Base-by-base conservation (phyloP, 805 yeast species). In the Brettanomyces sp. region DNA sequence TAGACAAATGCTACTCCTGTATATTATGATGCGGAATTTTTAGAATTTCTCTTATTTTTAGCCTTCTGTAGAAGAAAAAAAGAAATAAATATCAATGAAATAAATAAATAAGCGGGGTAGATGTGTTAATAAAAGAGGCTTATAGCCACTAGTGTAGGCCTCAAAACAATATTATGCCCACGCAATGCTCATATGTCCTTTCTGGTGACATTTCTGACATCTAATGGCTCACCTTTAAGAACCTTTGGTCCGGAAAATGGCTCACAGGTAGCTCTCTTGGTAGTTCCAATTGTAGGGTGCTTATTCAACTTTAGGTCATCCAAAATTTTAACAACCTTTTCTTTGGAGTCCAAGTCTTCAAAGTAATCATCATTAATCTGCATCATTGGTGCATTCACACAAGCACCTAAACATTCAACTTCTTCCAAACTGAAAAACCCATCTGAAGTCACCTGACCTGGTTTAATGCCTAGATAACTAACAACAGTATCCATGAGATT, bases 351-450 rank as follows among this genome's bases (percentile, higher is more conserved):
- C 65, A 86, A 73, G 64, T 86, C 95, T 68, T 86, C 95, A 59
- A 73, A 82, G 67, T 70, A 86, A 61, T 83, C 89, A 66, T 86
- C 95, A 64, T 85, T 85, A 45, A 86, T 68, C 50, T 86, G 95
- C 46, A 87, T 70, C 87, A 86, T 86, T 45, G 95, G 95, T 6
- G 85, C 95, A 64, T 86, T 86, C 43, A 86, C 89, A 72, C 95
- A 86, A 3, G 95, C 95, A 48, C 95, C 95, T 43, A 85, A 76
- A 67, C 95, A 86, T 68, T 86, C 95, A 51, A 86, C 95, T 65
- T 86, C 95, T 57, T 85, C 86, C 51, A 86, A 68, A 14, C 95
- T 84, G 72, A 86, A 86, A 53, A 81, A 65, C 35, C 79, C 79
- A 67, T 87, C 95, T 12, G 67, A 59, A 32, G 91, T 82, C 44